A percentile compares a stretch with the other conserved stretches of the same genome.
phyloP scores from a whole-genome alignment of 805 yeast species.

The Nakazawaea sp. region DNA sequence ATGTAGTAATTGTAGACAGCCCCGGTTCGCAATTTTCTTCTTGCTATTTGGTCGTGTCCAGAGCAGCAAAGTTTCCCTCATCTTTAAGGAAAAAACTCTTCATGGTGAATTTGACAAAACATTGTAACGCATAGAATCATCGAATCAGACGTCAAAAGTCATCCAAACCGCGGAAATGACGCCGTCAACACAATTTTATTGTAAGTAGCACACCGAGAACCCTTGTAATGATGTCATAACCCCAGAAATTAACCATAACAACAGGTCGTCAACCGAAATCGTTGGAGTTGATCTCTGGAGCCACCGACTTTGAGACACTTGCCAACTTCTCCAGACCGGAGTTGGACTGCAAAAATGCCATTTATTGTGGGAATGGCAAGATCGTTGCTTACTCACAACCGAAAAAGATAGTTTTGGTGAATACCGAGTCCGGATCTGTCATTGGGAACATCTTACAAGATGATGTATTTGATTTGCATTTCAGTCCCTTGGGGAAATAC shows the following conservation, averaged over 20 bases:
- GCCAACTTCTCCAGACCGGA: constrained; percentile 23
- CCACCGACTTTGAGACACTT: constrained; percentile 29
- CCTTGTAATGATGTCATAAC: no score
- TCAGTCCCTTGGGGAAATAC: constrained; percentile 84
- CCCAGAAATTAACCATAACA: no score
- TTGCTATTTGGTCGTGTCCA: no score
- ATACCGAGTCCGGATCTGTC: constrained; percentile 44
- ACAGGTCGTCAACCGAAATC: constrained; percentile 51
- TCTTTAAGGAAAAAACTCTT: no score
- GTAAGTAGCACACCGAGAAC: no score
- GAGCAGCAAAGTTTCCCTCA: no score
- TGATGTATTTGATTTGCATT: constrained; percentile 75
- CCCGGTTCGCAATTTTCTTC: no score
- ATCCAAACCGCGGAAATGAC: no score
- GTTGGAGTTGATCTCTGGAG: constrained; percentile 44
- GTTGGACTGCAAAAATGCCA: constrained; percentile 52
- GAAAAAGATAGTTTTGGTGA: constrained; percentile 45
- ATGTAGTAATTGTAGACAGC: no score
- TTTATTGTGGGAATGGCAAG: constrained; percentile 62
- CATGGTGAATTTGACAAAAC: no score
- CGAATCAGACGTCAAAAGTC: no score
- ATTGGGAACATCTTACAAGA: constrained; percentile 43
- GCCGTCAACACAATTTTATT: constrained; percentile 12
- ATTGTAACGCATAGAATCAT: no score
- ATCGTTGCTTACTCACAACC: constrained; percentile 72